A percentile compares a stretch with the other conserved stretches of the same genome.
phyloP scores from a whole-genome alignment of 2,329 filamentous ascomycete species.

The Coniella lustricola region DNA sequence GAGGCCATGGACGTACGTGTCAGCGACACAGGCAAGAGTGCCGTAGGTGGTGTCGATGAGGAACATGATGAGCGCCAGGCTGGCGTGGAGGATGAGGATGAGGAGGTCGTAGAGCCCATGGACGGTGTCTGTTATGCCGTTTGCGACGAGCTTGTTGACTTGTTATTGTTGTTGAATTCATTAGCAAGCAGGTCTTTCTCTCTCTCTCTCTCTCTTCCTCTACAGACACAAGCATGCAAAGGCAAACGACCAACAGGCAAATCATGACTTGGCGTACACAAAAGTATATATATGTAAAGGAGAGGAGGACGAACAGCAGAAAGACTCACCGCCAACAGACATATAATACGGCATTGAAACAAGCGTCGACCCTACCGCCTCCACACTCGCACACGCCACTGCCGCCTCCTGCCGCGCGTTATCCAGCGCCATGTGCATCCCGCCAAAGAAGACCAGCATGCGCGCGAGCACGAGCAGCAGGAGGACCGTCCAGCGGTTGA shows the following conservation, averaged over 20 bases:
- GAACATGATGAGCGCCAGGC: conserved; percentile 85
- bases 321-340: conserved; percentile 50
- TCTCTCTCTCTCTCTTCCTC: no score
- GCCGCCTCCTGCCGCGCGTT: conserved; percentile 76
- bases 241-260: not conserved
- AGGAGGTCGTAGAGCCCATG: conserved; percentile 74
- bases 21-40: conserved; percentile 85
- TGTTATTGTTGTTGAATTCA: no score
- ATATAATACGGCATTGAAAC: conserved; percentile 98
- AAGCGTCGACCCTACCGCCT: conserved; percentile 89
- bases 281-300: no score
- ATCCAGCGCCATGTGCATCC: conserved; percentile 65
- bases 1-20: conserved; percentile 72
- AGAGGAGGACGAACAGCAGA: no score
- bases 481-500: conserved; percentile 94
- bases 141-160: conserved; percentile 78
- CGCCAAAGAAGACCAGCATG: conserved; percentile 67
- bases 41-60: conserved; percentile 85
- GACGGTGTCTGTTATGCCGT: conserved; percentile 73
- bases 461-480: conserved; percentile 78
- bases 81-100: conserved; percentile 68
- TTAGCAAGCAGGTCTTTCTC: not conserved
- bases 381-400: conserved; percentile 83
- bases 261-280: no score
- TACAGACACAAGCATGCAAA: not conserved